These are phyloP conservation scores for Zhuliangozyma parablackwelliae DNA, from an alignment of 1,139 yeast genomes.

Conservation along the genomic window DNA sequence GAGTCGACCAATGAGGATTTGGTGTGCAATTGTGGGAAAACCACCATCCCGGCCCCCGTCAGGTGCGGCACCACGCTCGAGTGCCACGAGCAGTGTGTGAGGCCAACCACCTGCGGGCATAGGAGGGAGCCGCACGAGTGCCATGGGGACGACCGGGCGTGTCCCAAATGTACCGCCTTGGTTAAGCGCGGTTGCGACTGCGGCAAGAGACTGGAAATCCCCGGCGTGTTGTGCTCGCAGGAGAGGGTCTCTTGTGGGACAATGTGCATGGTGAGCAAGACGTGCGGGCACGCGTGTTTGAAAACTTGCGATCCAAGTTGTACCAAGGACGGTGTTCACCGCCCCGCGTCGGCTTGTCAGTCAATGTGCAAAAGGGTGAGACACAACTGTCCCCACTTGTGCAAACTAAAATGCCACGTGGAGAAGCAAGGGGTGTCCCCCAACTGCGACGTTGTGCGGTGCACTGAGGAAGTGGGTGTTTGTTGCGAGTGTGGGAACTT, in stretches of 20 bases:
- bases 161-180: constrained; percentile 76
- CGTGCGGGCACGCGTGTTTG: constrained; percentile 71
- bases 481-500: constrained; percentile 65
- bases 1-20: constrained; percentile 81
- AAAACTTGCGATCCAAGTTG: constrained; percentile 49
- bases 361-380: constrained; percentile 51
- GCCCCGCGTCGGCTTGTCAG: constrained; percentile 42
- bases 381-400: constrained; percentile 58
- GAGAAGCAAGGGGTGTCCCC: constrained; percentile 34
- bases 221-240: constrained; percentile 71
- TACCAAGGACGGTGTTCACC: constrained; percentile 28
- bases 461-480: constrained; percentile 49
- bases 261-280: constrained; percentile 52
- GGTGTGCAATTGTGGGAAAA: constrained; percentile 80
- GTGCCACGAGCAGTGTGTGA: constrained; percentile 66
- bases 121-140: constrained; percentile 68
- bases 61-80: constrained; percentile 78
- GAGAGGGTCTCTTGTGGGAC: constrained; percentile 68
- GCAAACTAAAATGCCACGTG: constrained; percentile 63
- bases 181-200: constrained; percentile 69
- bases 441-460: constrained; percentile 32
- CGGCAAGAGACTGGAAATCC: constrained; percentile 50
- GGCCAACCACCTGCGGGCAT: constrained; percentile 72
- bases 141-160: constrained; percentile 56
- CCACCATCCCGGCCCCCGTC: constrained; percentile 79